Evolutionary conservation across 352 stramenopile species (phyloP), one percentile per base, ranked within the genome.

Genomic region (Globisporangium solare): DNA sequence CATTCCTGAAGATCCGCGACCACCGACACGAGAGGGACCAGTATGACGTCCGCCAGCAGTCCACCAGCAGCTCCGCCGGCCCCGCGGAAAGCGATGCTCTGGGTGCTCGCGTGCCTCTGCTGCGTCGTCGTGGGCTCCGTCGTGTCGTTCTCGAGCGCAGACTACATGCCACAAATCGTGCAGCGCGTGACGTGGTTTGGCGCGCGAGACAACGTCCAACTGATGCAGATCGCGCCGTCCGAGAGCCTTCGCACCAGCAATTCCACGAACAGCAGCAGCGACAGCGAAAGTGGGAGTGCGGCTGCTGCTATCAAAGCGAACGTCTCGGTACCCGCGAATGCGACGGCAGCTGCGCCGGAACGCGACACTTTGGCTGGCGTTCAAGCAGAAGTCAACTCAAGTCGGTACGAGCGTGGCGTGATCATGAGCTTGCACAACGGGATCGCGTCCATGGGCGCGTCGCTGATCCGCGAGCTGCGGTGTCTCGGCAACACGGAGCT

Each of bases 391-490:
- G 39, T 3, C 39, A 6, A 13, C 18, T 6, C 0, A n/a, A 43
- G 47, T 39, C 54, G 46, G 0, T 52, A 66, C 47, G 42, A 12
- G 17, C 60, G 63, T 5, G 71, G 71, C 41, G 61, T 79, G 24
- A 60, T 87, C 47, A 22, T 83, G 24, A 67, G 56, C 45, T 59
- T 86, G 10, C 64, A 83, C 64, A 60, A 88, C 24, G 66, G 58
- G 20, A 69, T 79, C 14, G 56, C 84, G 22, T 51, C 73, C 2
- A 70, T 88, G 55, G 78, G 69, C 3, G 56, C 76, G 24, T 86
- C 78, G 18, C 66, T 89, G 22, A 84, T 89, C 63, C 66, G 68
- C 13, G 76, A 89, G 47, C 56, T 80, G 20, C 62, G 71, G 6
- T 74, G 69, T n/a, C 55, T 74, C 10, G 71, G 71, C 27, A 78